A percentile compares a stretch with the other conserved stretches of the same genome.
These are phyloP conservation scores for Solanum pimpinellifolium DNA, from an alignment of 257 asterid genomes.

Conservation along the genomic window DNA sequence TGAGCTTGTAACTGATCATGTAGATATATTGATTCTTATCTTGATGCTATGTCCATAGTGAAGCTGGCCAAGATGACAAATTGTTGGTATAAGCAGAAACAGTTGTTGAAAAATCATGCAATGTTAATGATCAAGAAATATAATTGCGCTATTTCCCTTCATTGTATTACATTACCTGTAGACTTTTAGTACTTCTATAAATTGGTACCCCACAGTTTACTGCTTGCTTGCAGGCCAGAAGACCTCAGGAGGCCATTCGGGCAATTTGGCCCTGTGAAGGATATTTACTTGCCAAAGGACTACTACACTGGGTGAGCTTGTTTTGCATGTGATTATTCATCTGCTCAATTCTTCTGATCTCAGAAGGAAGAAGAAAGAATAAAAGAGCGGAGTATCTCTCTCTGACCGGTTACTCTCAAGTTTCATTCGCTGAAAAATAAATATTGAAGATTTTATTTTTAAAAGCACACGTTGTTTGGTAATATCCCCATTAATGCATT, in stretches of 20 bases:
- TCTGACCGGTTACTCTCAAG: not conserved
- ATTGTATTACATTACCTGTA: not conserved
- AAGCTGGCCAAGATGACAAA: not conserved
- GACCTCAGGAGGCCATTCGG: constrained; percentile 15
- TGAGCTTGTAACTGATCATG: not conserved
- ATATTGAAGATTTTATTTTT: not conserved
- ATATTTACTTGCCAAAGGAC: constrained; percentile 13
- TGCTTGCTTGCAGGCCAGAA: constrained; percentile 4
- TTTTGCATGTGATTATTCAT: not conserved
- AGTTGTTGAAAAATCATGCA: too few species aligned
- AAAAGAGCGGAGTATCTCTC: not conserved
- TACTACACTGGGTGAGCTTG: constrained; percentile 47
- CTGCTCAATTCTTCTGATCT: not conserved
- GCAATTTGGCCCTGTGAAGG: constrained; percentile 17
- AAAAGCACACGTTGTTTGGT: not conserved
- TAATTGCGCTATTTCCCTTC: not conserved
- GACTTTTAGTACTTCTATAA: not conserved
- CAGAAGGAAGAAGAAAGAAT: not conserved
- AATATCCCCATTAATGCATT: not conserved
- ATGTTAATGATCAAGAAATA: not conserved
- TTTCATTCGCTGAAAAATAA: not conserved
- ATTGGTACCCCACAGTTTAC: not conserved
- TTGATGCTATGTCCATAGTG: not conserved
- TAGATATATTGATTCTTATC: not conserved
- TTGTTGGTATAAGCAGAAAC: not conserved